Conservation (phyloP, 768 basidiomycete genomes). For the Suillus placidus region DNA sequence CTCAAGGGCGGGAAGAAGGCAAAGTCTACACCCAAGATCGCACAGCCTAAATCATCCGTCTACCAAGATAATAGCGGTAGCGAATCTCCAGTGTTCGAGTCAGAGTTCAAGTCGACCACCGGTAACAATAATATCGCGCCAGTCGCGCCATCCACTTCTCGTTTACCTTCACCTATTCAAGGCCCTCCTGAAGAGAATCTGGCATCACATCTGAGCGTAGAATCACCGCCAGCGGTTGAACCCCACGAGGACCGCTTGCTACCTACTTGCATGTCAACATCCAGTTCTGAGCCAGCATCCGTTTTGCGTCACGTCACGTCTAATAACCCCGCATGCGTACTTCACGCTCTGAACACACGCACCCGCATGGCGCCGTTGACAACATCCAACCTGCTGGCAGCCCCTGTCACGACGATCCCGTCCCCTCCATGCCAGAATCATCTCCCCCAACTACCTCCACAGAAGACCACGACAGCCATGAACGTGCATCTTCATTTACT, state of each 20-base stretch:
- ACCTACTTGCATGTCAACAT: constrained; percentile 1
- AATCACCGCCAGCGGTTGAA: constrained; percentile 11
- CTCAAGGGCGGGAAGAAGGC: constrained; percentile 55
- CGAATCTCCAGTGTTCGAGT: not conserved
- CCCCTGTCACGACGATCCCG: not conserved
- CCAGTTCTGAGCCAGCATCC: constrained; percentile 2
- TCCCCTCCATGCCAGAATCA: not conserved
- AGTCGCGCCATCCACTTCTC: constrained; percentile 20
- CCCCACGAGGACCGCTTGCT: not conserved
- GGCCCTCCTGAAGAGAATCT: constrained; percentile 9
- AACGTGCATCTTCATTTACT: not conserved
- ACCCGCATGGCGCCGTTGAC: not conserved
- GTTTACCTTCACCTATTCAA: constrained; percentile 22
- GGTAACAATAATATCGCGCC: constrained; percentile 19
- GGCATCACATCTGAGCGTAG: not conserved
- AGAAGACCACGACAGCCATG: not conserved
- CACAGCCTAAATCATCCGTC: constrained; percentile 15
- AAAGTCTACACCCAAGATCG: constrained; percentile 23
- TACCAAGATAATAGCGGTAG: not conserved
- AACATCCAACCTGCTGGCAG: not conserved
- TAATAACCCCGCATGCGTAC: not conserved
- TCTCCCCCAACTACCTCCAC: not conserved
- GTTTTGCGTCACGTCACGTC: not conserved
- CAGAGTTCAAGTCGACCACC: constrained; percentile 12
- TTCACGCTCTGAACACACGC: constrained; percentile 1